Evolutionary conservation across 1,139 yeast genomes (phyloP).

Genomic region (Hyphopichia wangnamkhiaoensis): DNA sequence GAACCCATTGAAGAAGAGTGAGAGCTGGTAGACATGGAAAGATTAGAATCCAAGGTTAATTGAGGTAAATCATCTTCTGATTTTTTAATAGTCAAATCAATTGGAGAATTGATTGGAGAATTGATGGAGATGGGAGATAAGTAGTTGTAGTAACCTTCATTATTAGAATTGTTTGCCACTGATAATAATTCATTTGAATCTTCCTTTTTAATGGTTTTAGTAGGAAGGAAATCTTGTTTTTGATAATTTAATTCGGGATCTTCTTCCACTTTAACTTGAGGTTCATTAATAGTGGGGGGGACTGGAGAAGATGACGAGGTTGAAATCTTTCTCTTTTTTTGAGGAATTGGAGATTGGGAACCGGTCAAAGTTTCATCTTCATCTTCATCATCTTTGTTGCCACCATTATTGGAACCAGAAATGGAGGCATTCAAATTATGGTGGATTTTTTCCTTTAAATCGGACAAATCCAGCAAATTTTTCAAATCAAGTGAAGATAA

Average conservation of each 20-base stretch:
- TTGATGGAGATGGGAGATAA: conserved; percentile 48
- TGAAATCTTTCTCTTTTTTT: conserved; percentile 11
- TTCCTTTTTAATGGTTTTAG: conserved; percentile 12
- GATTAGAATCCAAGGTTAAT: conserved; percentile 7
- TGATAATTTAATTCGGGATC: conserved; percentile 3
- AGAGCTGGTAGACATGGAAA: not conserved
- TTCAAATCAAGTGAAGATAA: conserved; percentile 12
- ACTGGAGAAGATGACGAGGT: conserved; percentile 3
- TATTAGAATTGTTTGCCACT: conserved; percentile 10
- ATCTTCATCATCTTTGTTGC: conserved; percentile 18
- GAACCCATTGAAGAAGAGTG: not conserved
- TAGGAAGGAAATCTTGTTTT: not conserved
- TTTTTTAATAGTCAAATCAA: conserved; percentile 38
- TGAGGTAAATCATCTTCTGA: conserved; percentile 17
- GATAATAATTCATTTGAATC: conserved; percentile 14
- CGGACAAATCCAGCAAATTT: conserved; percentile 25
- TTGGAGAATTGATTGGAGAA: conserved; percentile 44
- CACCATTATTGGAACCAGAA: conserved; percentile 12
- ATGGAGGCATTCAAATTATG: conserved; percentile 25
- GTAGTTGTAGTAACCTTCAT: conserved; percentile 32
- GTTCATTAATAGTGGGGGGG: conserved; percentile 2
- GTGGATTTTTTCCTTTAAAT: conserved; percentile 36
- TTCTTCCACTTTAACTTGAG: conserved; percentile 6
- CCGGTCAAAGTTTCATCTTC: conserved; percentile 8
- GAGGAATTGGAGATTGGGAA: conserved; percentile 5